These are phyloP conservation scores for Conringia planisiliqua DNA, from an alignment of 345 rosid genomes.

Conservation along the genomic window DNA sequence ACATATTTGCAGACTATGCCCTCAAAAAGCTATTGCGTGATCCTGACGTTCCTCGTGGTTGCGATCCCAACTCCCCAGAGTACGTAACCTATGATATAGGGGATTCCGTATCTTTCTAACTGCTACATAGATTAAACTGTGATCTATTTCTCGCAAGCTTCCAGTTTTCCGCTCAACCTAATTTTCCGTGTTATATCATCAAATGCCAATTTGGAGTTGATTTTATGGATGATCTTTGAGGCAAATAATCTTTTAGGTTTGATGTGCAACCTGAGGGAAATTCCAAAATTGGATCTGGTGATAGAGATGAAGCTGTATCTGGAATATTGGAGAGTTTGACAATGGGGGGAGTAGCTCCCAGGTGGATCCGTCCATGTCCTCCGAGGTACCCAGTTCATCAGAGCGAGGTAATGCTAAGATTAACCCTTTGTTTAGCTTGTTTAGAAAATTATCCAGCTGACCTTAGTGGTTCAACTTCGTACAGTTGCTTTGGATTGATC, in stretches of 20 bases:
- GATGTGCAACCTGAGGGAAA: conserved; percentile 72
- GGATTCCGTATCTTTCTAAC: conserved; percentile 1
- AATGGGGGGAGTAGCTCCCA: conserved; percentile 57
- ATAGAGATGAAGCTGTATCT: conserved; percentile 62
- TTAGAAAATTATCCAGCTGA: conserved; percentile 1
- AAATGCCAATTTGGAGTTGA: conserved; percentile 16
- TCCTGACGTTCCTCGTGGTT: conserved; percentile 77
- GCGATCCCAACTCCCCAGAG: conserved; percentile 75
- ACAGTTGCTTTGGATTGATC: conserved; percentile 91
- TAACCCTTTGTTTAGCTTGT: not conserved
- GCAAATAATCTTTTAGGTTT: conserved; percentile 51
- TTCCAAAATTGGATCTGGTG: conserved; percentile 81
- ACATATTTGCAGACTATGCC: conserved; percentile 38
- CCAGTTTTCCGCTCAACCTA: not conserved
- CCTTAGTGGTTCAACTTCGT: conserved; percentile 15
- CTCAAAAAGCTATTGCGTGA: conserved; percentile 66
- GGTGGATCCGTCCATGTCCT: conserved; percentile 81
- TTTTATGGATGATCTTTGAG: conserved; percentile 17
- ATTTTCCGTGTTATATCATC: not conserved
- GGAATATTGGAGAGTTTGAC: conserved; percentile 54
- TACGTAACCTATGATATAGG: conserved; percentile 37
- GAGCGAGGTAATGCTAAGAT: conserved; percentile 60
- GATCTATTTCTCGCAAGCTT: conserved; percentile 7
- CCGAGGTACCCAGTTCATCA: conserved; percentile 75
- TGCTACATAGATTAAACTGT: conserved; percentile 3